These are phyloP conservation scores for Termitomyces sp. DNA, from an alignment of 768 basidiomycete species.

Conservation along the genomic window DNA sequence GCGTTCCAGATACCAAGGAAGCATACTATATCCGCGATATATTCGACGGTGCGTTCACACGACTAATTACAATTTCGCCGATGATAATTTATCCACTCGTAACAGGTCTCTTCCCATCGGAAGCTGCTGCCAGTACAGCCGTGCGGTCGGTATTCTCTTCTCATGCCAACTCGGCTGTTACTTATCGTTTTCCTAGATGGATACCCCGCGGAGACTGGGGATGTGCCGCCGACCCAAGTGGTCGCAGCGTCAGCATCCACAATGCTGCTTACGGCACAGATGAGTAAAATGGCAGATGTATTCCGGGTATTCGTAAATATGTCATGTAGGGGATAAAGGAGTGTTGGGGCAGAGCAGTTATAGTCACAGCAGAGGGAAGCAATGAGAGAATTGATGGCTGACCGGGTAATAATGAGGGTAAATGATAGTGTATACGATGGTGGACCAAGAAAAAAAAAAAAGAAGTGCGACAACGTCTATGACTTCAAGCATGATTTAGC, in stretches of 20 bases:
- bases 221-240: constrained; percentile 90
- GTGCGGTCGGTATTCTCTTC: constrained; percentile 65
- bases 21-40: constrained; percentile 90
- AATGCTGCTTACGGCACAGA: constrained; percentile 73
- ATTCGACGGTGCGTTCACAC: constrained; percentile 65
- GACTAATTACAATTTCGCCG: background rate
- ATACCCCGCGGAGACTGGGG: constrained; percentile 97
- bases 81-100: constrained; percentile 12
- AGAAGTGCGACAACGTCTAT: constrained; percentile 14
- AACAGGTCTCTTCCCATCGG: constrained; percentile 75
- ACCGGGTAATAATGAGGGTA: constrained; percentile 13
- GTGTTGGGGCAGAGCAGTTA: constrained; percentile 15
- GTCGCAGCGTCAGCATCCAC: constrained; percentile 94
- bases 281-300: constrained; percentile 21
- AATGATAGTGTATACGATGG: constrained; percentile 17
- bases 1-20: constrained; percentile 94
- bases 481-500: constrained; percentile 43
- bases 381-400: constrained; percentile 25
- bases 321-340: constrained; percentile 11
- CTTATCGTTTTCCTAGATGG: constrained; percentile 52
- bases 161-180: background rate
- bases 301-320: constrained; percentile 6
- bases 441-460: constrained; percentile 1
- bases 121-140: constrained; percentile 86
- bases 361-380: constrained; percentile 15